phyloP scores from a whole-genome alignment of 192 early-diverging fungal species.

The Backusella sp. region DNA sequence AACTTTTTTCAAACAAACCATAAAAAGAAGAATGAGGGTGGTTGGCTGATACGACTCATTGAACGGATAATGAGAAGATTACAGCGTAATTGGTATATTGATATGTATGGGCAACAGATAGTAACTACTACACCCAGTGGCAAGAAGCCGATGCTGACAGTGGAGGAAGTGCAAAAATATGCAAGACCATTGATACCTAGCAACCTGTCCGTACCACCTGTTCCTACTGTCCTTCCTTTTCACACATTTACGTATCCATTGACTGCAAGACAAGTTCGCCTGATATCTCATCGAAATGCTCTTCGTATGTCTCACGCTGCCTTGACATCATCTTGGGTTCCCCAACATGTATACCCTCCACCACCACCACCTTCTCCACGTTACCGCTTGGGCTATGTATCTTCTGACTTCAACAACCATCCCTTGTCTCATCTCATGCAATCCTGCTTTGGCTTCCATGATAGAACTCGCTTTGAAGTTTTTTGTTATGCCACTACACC shows the following conservation, averaged over 20 bases:
- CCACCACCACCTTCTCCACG: conserved; percentile 68
- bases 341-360: conserved; percentile 68
- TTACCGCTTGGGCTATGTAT: conserved; percentile 84
- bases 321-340: conserved; percentile 58
- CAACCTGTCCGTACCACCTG: conserved; percentile 52
- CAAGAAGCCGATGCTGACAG: background rate
- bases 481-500: conserved; percentile 85
- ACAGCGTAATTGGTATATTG: conserved; percentile 70
- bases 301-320: conserved; percentile 75
- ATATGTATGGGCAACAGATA: conserved; percentile 37
- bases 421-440: conserved; percentile 93
- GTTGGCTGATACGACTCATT: conserved; percentile 66
- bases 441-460: conserved; percentile 92
- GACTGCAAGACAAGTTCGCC: conserved; percentile 74
- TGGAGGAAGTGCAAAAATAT: conserved; percentile 6
- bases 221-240: conserved; percentile 90
- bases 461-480: conserved; percentile 67
- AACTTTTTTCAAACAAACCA: background rate
- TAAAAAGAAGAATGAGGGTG: conserved; percentile 62
- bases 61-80: conserved; percentile 57
- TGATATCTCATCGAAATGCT: conserved; percentile 86
- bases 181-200: conserved; percentile 12
- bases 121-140: background rate
- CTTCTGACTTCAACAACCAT: conserved; percentile 93
- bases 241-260: conserved; percentile 96